phyloP scores from a whole-genome alignment of 2,329 filamentous ascomycete species.

The Epichloe glyceriae region DNA sequence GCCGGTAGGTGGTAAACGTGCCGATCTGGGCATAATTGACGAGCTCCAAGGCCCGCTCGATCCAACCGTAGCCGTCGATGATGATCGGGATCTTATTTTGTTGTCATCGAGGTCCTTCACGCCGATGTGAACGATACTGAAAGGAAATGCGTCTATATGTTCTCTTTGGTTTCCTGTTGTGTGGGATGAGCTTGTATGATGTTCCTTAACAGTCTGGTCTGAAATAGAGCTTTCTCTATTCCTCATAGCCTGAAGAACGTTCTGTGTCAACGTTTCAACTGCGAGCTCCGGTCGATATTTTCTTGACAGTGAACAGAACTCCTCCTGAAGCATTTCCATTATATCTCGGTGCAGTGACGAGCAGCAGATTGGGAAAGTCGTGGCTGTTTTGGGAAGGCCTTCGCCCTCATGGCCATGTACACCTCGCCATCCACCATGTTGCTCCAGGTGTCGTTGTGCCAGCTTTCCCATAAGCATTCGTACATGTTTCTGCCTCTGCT shows the following conservation, averaged over 20 bases:
- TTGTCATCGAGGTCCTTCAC: neutral
- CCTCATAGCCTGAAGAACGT: conserved; percentile 26
- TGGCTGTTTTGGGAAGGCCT: conserved; percentile 24
- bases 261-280: conserved; percentile 31
- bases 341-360: conserved; percentile 33
- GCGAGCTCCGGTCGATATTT: conserved; percentile 25
- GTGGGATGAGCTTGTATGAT: conserved; percentile 4
- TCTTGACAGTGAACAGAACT: conserved; percentile 37
- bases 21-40: neutral
- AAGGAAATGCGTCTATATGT: conserved; percentile 1
- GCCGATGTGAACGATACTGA: neutral
- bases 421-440: neutral
- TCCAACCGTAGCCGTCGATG: neutral
- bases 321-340: conserved; percentile 31
- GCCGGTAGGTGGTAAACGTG: neutral
- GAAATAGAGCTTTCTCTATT: conserved; percentile 5
- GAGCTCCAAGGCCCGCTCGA: neutral
- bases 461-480: conserved; percentile 11
- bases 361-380: conserved; percentile 32
- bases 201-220: neutral
- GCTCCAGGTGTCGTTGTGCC: neutral
- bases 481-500: conserved; percentile 7
- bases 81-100: neutral
- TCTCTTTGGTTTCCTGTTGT: conserved; percentile 9
- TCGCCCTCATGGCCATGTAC: conserved; percentile 24